Base-by-base conservation (phyloP, 1,284 basidiomycete species). In the Bjerkandera adusta region DNA sequence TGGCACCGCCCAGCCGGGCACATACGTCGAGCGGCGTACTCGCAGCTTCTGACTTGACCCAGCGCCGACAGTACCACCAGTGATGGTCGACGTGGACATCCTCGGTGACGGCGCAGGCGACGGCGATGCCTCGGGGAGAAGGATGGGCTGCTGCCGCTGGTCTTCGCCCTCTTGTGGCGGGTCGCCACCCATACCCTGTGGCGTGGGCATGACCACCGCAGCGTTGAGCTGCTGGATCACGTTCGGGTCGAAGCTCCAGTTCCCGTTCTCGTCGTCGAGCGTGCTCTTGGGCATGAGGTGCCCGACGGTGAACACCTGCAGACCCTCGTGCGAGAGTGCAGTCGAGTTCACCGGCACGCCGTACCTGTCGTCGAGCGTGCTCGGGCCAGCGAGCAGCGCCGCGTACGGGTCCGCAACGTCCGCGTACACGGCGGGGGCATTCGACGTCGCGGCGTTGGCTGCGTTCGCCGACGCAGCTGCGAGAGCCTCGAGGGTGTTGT, bases 1-100 rank as follows among this genome's bases (percentile, higher is more conserved):
- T 0, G 89, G 84, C 1, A 92, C 86, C 0, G 88, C 85, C 91
- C 91, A 94, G 4, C 86, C 89, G 0, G 93, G 92, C 0, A 93
- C 89, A 58, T 91, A 89, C 36, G 89, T 87, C 44, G 83, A 81
- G 43, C 86, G 65, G 15, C 87, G 71, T 25, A 89, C 83, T 3
- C 85, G 73, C 32, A 90, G 59, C 59, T 72, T 83, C 57, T 69
- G 67, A n/a, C n/a, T n/a, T n/a, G n/a, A n/a, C n/a, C n/a, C n/a
- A 47, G 60, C 60, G 44, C 67, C 68, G n/a, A n/a, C n/a, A n/a
- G n/a, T n/a, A n/a, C n/a, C n/a, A n/a, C n/a, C n/a, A n/a, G n/a
- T n/a, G n/a, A n/a, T n/a, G n/a, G n/a, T n/a, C 50, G 45, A 47
- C 26, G 62, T 57, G 6, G 59, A 54, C 33, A 49, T 22, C 18